phyloP scores from a whole-genome alignment of 2,329 filamentous ascomycete genomes.

The Neocatenulostroma microsporum region DNA sequence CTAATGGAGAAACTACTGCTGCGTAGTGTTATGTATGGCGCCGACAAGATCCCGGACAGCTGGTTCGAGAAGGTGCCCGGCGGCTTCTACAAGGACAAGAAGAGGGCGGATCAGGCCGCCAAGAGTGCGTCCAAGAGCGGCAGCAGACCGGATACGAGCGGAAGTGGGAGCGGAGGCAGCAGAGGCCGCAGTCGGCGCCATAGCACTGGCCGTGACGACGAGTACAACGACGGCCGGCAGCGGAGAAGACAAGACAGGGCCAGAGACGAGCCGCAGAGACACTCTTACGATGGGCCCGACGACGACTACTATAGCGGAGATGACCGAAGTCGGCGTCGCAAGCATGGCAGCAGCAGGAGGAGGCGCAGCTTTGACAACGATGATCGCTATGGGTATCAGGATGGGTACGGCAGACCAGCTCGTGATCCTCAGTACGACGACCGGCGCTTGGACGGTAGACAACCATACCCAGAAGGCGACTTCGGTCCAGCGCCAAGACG shows the following conservation, averaged over 20 bases:
- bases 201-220: conserved; percentile 18
- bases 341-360: conserved; percentile 5
- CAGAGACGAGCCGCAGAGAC: not conserved
- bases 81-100: conserved; percentile 28
- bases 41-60: conserved; percentile 32
- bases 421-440: conserved; percentile 13
- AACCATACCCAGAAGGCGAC: conserved; percentile 9
- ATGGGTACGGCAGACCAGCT: conserved; percentile 13
- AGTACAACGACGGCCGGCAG: conserved; percentile 15
- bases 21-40: conserved; percentile 20
- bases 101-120: conserved; percentile 13
- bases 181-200: conserved; percentile 14
- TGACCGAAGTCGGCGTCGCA: conserved; percentile 15
- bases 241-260: not conserved
- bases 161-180: conserved; percentile 6
- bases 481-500: conserved; percentile 9
- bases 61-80: conserved; percentile 33
- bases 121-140: conserved; percentile 13
- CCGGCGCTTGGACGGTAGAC: conserved; percentile 6
- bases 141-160: conserved; percentile 4
- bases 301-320: conserved; percentile 20
- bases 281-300: conserved; percentile 19
- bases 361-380: conserved; percentile 17
- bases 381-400: conserved; percentile 17
- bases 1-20: conserved; percentile 22